phyloP scores from a whole-genome alignment of 179 eudicot genomes.

The Corrigiola litoralis region DNA sequence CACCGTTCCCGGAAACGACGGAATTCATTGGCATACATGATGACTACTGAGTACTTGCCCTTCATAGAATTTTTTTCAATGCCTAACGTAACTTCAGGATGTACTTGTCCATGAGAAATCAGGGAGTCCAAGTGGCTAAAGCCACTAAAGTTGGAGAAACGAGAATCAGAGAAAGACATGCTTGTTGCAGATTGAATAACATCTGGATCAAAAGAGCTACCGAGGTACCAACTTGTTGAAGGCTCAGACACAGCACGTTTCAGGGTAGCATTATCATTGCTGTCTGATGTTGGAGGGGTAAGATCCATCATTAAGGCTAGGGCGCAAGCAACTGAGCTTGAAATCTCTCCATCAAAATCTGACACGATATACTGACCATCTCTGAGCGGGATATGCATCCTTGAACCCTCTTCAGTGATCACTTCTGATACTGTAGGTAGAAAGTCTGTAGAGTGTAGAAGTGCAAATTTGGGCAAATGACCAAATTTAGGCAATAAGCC shows the following conservation, averaged over 20 bases:
- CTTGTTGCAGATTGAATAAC: constrained; percentile 41
- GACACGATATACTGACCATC: constrained; percentile 52
- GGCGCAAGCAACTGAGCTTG: constrained; percentile 86
- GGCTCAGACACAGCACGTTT: constrained; percentile 45
- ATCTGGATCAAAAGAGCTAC: constrained; percentile 45
- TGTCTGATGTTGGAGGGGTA: constrained; percentile 19
- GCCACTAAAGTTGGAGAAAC: constrained; percentile 54
- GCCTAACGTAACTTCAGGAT: constrained; percentile 69
- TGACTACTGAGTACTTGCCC: constrained; percentile 66
- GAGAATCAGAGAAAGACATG: constrained; percentile 42
- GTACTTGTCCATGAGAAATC: constrained; percentile 40
- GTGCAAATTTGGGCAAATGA: constrained; percentile 34
- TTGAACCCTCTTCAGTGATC: constrained; percentile 59
- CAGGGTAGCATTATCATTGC: constrained; percentile 32
- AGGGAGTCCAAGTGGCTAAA: constrained; percentile 43
- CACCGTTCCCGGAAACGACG: constrained; percentile 57
- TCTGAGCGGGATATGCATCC: constrained; percentile 71
- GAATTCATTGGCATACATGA: constrained; percentile 64
- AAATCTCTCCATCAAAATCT: constrained; percentile 79
- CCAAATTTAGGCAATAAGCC: constrained; percentile 39
- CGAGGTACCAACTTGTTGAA: constrained; percentile 41
- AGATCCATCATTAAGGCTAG: constrained; percentile 46
- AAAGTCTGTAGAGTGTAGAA: constrained; percentile 28
- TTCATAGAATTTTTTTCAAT: constrained; percentile 40
- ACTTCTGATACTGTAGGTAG: constrained; percentile 42